Evolutionary conservation across 2,329 filamentous ascomycete species (phyloP), one percentile per base, ranked within the genome.

Genomic region (Parasarocladium wereldwijsianum): DNA sequence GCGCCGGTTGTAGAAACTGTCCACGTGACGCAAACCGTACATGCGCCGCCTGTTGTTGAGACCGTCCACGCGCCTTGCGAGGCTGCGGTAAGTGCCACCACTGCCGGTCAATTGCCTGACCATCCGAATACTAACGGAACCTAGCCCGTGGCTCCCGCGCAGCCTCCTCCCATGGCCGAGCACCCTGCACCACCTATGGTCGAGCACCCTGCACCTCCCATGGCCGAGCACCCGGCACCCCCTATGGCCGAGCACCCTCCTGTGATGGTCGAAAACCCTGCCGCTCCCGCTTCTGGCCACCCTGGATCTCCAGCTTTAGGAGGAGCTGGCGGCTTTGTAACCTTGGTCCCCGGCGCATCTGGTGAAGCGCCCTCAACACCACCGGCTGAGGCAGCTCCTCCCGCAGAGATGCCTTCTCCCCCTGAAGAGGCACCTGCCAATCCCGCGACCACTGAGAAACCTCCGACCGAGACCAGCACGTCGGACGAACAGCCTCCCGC

Each of bases 241-340:
- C 19, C 19, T n/a, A 21, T 21, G 19, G 8, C 8, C 19, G 19
- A 21, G 19, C n/a, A n/a, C n/a, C 8, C 19, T 21, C 19, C 19
- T n/a, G 8, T n/a, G 8, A 21, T 21, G 19, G 8, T 8, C 19
- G 19, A 8, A 9, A 9, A 6, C 17, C 20, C 18, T 30, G 19
- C 28, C 8, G 28, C 28, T 13, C n/a, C n/a, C n/a, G n/a, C n/a
- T n/a, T 21, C 17, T 19, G n/a, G 5, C 11, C 18, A 29, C 17
- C 27, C 27, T 10, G 17, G 18, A 6, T 13, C 27, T 12, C 19
- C 19, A 21, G 19, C 19, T n/a, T n/a, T n/a, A 8, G 19, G 19
- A 8, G 19, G 19, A 21, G 19, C 19, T n/a, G n/a, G n/a, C n/a
- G 28, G 28, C 19, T 30, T 30, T 21, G 20, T 30, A 15, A 30